Conservation (phyloP, 257 asterid species). For the Euphrasia confusa region DNA sequence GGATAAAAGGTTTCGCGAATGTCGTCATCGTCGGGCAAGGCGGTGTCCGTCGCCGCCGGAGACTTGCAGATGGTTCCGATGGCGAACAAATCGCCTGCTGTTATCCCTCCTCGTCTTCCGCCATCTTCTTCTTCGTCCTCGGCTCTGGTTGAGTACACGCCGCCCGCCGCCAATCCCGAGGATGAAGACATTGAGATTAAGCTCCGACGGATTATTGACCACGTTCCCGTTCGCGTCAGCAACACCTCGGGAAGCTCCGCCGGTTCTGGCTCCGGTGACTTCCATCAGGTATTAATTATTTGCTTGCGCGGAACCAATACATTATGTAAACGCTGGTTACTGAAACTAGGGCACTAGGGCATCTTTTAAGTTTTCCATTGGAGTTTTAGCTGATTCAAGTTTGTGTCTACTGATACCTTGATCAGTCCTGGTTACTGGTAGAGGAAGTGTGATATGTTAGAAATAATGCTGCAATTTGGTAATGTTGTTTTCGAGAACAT, state of each 20-base stretch:
- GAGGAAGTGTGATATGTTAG: background rate
- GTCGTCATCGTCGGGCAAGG: slow-evolving; percentile 50
- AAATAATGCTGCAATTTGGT: background rate
- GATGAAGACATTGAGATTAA: slow-evolving; percentile 91
- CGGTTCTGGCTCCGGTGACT: slow-evolving; percentile 98
- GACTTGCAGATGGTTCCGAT: slow-evolving; percentile 59
- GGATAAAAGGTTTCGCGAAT: background rate
- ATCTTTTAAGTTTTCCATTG: background rate
- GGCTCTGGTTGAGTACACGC: slow-evolving; percentile 67
- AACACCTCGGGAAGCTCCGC: slow-evolving; percentile 98
- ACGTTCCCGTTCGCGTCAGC: slow-evolving; percentile 92
- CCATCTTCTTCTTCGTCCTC: slow-evolving; percentile 39
- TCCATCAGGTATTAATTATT: slow-evolving; percentile 74
- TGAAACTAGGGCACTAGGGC: background rate
- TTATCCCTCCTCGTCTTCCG: slow-evolving; percentile 48
- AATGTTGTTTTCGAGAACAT: background rate
- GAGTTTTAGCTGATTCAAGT: background rate
- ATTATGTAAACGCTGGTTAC: background rate
- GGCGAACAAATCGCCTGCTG: slow-evolving; percentile 37
- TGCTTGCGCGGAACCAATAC: background rate
- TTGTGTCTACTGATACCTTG: background rate
- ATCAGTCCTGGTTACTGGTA: background rate
- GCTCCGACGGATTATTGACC: slow-evolving; percentile 91
- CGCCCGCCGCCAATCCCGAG: slow-evolving; percentile 62
- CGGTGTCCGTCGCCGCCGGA: slow-evolving; percentile 50